phyloP scores from a whole-genome alignment of 148 eudicot species.

The Rhododendron ferrugineum region DNA sequence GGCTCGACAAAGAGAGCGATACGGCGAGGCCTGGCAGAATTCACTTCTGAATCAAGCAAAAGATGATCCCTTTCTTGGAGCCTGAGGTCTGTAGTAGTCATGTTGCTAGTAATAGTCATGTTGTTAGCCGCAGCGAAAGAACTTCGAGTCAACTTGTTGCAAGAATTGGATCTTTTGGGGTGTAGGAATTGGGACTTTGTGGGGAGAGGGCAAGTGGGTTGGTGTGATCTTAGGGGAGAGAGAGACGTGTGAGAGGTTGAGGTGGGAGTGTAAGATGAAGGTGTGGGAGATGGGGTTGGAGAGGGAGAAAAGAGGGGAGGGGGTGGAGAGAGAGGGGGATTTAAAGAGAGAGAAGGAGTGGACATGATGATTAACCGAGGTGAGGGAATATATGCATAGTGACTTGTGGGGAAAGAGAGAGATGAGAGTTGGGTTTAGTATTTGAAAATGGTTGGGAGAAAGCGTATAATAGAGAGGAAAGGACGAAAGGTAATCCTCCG shows the following conservation, averaged over 20 bases:
- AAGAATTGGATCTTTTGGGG: neutral
- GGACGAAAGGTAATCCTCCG: too few relatives aligned
- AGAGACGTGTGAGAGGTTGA: neutral
- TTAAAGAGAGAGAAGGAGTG: slow-evolving; percentile 10
- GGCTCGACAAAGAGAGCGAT: slow-evolving; percentile 99
- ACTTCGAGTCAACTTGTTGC: slow-evolving; percentile 4
- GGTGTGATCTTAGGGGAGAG: slow-evolving; percentile 4
- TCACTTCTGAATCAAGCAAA: slow-evolving; percentile 45
- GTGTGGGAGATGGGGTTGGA: slow-evolving; percentile 5
- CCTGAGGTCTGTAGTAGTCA: slow-evolving; percentile 35
- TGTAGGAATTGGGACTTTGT: slow-evolving; percentile 23
- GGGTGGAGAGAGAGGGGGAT: neutral
- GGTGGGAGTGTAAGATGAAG: neutral
- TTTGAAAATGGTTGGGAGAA: neutral
- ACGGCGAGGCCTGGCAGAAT: slow-evolving; percentile 68
- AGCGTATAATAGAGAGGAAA: neutral
- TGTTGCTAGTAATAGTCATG: slow-evolving; percentile 43
- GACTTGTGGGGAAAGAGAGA: neutral
- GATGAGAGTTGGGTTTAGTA: neutral
- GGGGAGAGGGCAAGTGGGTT: slow-evolving; percentile 16
- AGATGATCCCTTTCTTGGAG: slow-evolving; percentile 39
- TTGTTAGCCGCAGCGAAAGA: slow-evolving; percentile 21
- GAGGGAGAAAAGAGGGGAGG: neutral
- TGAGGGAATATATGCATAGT: neutral
- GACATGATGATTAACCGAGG: neutral